These are phyloP conservation scores for Colletotrichum brevisporum DNA, from an alignment of 2,329 filamentous ascomycete species.

Conservation along the genomic window DNA sequence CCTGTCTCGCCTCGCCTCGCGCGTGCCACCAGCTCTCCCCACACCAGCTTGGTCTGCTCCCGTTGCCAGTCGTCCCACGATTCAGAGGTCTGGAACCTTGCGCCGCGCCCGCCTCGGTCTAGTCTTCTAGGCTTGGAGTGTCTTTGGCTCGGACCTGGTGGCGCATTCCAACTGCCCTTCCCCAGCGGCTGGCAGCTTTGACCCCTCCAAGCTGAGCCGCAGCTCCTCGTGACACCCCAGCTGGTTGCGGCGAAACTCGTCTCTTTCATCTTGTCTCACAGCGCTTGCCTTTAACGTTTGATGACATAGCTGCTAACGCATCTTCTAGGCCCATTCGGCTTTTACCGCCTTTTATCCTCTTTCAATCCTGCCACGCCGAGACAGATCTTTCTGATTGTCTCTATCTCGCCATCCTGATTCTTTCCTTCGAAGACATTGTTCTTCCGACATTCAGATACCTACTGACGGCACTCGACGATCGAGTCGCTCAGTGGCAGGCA, in stretches of 20 bases:
- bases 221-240: slow-evolving; percentile 35
- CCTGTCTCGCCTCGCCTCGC: slow-evolving; percentile 8
- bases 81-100: slow-evolving; percentile 25
- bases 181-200: slow-evolving; percentile 36
- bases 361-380: slow-evolving; percentile 18
- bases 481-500: not conserved
- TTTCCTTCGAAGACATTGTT: slow-evolving; percentile 23
- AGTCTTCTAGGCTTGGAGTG: slow-evolving; percentile 30
- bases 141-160: slow-evolving; percentile 35
- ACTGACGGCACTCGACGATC: not conserved
- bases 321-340: slow-evolving; percentile 38
- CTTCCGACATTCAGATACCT: not conserved
- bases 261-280: slow-evolving; percentile 39
- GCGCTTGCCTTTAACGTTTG: slow-evolving; percentile 40
- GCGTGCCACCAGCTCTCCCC: slow-evolving; percentile 13
- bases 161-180: slow-evolving; percentile 22
- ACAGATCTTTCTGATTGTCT: slow-evolving; percentile 5
- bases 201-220: slow-evolving; percentile 34
- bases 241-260: slow-evolving; percentile 38
- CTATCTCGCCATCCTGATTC: slow-evolving; percentile 1
- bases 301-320: slow-evolving; percentile 36
- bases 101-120: slow-evolving; percentile 43
- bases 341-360: slow-evolving; percentile 46
- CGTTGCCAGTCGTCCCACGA: not conserved
- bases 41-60: not conserved